Conservation (phyloP, 495 filamentous ascomycete species). For the Aspergillus funiculosus region DNA sequence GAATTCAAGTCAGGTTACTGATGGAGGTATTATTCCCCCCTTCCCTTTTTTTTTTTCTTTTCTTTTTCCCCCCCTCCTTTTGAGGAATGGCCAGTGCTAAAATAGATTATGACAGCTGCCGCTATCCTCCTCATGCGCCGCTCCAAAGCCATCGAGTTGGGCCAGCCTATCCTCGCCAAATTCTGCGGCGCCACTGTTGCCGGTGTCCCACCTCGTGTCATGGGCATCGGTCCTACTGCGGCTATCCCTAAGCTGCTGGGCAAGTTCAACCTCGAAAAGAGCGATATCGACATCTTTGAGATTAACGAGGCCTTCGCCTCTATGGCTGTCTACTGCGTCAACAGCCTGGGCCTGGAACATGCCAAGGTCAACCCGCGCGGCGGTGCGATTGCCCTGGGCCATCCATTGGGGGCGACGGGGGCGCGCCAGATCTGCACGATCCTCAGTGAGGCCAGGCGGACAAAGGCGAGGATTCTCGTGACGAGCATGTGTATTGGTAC, state of each 20-base stretch:
- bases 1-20: constrained; percentile 94
- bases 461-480: constrained; percentile 75
- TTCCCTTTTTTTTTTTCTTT: constrained; percentile 1
- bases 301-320: constrained; percentile 97
- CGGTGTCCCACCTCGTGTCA: constrained; percentile 84
- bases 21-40: constrained; percentile 51
- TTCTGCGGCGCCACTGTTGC: constrained; percentile 88
- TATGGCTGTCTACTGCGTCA: constrained; percentile 91
- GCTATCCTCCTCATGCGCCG: constrained; percentile 92
- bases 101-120: constrained; percentile 49
- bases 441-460: constrained; percentile 71
- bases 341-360: constrained; percentile 69
- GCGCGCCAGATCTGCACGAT: constrained; percentile 76
- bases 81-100: background rate
- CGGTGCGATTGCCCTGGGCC: constrained; percentile 68
- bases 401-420: constrained; percentile 71
- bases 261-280: constrained; percentile 71
- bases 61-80: background rate
- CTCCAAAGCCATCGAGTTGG: constrained; percentile 76
- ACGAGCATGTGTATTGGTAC: constrained; percentile 87
- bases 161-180: constrained; percentile 90
- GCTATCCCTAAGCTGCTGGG: constrained; percentile 90
- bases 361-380: constrained; percentile 82
- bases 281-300: constrained; percentile 86
- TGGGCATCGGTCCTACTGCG: constrained; percentile 93